These are phyloP conservation scores for Xylaria longipes DNA, from an alignment of 495 filamentous ascomycete species.

Conservation along the genomic window DNA sequence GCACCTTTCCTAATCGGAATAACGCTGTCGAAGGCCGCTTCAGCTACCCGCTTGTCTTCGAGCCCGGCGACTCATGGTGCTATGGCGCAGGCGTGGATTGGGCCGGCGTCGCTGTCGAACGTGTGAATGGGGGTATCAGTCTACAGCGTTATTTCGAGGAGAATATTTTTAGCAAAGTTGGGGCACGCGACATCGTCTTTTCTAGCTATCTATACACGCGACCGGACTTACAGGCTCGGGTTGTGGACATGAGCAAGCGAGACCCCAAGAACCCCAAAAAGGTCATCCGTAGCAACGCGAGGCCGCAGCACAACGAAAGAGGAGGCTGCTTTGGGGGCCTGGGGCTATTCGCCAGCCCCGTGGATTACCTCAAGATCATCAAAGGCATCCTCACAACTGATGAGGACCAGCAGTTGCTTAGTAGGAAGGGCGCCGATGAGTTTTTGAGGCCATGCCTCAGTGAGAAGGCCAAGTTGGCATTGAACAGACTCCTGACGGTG, in stretches of 20 bases:
- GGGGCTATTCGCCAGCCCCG: conserved; percentile 27
- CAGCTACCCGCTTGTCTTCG: conserved; percentile 50
- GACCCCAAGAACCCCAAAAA: conserved; percentile 14
- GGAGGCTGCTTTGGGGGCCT: conserved; percentile 30
- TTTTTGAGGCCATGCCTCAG: conserved; percentile 28
- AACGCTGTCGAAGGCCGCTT: conserved; percentile 37
- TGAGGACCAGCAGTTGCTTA: conserved; percentile 17
- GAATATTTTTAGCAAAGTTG: conserved; percentile 54
- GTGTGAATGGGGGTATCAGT: conserved; percentile 28
- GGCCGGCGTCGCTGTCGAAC: conserved; percentile 46
- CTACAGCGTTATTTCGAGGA: conserved; percentile 54
- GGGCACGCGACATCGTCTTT: conserved; percentile 48
- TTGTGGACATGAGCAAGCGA: conserved; percentile 27
- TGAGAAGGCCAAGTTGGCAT: conserved; percentile 19
- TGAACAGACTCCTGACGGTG: conserved; percentile 5
- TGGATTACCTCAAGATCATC: conserved; percentile 29
- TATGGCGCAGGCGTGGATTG: conserved; percentile 58
- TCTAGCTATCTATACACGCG: conserved; percentile 22
- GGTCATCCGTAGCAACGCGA: conserved; percentile 19
- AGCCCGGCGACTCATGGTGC: conserved; percentile 57
- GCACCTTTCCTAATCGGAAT: conserved; percentile 22
- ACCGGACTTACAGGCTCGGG: conserved; percentile 17
- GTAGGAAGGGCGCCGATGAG: conserved; percentile 19
- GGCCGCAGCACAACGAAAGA: conserved; percentile 25
- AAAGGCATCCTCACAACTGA: conserved; percentile 16